Evolutionary conservation across 1,139 yeast genomes (phyloP).

Genomic region (Fermentozyma sake): DNA sequence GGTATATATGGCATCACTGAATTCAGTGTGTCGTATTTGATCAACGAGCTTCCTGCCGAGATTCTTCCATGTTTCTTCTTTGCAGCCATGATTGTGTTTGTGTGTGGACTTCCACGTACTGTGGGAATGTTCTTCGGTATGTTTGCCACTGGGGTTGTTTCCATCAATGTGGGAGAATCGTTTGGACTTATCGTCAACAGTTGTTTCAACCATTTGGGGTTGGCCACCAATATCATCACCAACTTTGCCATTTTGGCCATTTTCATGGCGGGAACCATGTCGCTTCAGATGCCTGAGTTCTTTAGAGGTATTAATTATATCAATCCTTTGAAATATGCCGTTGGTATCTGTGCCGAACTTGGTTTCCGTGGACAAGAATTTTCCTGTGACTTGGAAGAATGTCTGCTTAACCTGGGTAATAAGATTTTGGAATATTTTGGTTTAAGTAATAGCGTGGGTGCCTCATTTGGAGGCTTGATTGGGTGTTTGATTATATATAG

Average conservation of each 20-base stretch:
- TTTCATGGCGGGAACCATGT: conserved; percentile 28
- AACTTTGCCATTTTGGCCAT: conserved; percentile 17
- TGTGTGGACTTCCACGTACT: conserved; percentile 19
- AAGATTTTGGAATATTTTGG: conserved; percentile 32
- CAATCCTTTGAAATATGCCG: conserved; percentile 21
- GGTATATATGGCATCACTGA: conserved; percentile 17
- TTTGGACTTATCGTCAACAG: conserved; percentile 20
- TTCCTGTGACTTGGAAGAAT: conserved; percentile 22
- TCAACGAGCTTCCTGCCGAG: conserved; percentile 21
- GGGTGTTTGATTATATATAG: conserved; percentile 18
- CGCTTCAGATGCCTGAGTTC: conserved; percentile 21
- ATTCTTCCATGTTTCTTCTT: conserved; percentile 17
- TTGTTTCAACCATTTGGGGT: conserved; percentile 19
- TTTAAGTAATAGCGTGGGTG: conserved; percentile 25
- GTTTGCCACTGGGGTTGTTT: conserved; percentile 13
- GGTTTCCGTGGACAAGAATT: conserved; percentile 32
- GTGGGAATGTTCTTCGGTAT: conserved; percentile 19
- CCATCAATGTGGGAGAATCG: conserved; percentile 21
- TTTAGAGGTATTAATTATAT: conserved; percentile 21
- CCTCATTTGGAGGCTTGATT: conserved; percentile 18
- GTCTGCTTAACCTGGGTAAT: conserved; percentile 32
- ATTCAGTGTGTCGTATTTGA: conserved; percentile 18
- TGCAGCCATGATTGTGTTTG: conserved; percentile 18
- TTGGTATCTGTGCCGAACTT: conserved; percentile 30
- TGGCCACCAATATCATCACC: conserved; percentile 20